phyloP scores from a whole-genome alignment of 345 rosid species.

The Melaleuca alternifolia region DNA sequence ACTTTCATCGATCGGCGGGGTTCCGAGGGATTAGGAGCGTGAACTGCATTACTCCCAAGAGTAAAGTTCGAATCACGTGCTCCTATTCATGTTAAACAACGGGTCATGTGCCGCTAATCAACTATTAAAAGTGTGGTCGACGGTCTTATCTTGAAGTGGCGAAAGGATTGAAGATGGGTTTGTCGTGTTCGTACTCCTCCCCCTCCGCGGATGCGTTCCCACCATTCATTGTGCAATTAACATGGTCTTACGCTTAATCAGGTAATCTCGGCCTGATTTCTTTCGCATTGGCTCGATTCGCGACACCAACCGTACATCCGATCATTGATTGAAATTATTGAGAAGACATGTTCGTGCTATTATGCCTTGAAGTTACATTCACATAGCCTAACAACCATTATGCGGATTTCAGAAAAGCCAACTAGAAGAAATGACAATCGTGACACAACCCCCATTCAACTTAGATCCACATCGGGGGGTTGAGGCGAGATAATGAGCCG shows the following conservation, averaged over 20 bases:
- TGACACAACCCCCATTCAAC: not conserved
- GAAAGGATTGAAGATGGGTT: not conserved
- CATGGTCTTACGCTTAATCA: not conserved
- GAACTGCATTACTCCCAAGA: not conserved
- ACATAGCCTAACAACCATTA: not conserved
- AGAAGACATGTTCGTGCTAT: not conserved
- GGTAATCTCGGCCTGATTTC: not conserved
- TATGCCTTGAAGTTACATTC: not conserved
- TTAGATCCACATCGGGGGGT: not conserved
- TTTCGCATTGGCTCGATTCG: not conserved
- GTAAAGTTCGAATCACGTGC: not conserved
- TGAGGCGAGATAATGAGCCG: not conserved
- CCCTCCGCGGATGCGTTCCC: not conserved
- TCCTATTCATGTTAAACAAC: not conserved
- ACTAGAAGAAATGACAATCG: not conserved
- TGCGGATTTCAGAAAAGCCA: not conserved
- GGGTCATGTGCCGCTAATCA: not conserved
- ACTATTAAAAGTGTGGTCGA: no score
- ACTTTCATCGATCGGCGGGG: not conserved
- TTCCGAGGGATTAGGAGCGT: not conserved
- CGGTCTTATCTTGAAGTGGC: not conserved
- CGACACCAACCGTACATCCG: accelerated
- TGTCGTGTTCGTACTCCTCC: not conserved
- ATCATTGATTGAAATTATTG: not conserved
- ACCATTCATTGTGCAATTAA: not conserved